These are phyloP conservation scores for Crassisporium funariophilum DNA, from an alignment of 768 basidiomycete genomes.

Conservation along the genomic window DNA sequence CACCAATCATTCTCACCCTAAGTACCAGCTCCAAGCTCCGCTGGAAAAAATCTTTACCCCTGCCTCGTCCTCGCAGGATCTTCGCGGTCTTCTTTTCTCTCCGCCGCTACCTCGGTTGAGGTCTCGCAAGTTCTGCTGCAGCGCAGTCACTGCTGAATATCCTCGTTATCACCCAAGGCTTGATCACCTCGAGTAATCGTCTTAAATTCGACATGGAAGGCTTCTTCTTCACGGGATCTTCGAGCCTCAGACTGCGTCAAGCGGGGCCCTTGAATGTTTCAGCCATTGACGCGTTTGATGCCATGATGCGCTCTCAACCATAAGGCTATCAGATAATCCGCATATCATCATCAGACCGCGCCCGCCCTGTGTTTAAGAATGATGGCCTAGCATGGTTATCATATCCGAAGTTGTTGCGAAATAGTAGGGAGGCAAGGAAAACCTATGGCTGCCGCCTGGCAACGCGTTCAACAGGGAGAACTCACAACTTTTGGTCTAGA, in stretches of 20 bases:
- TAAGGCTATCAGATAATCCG: slow-evolving; percentile 10
- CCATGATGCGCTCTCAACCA: slow-evolving; percentile 9
- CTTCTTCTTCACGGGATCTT: too few species aligned
- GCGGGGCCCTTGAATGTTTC: not conserved
- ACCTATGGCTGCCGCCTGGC: too few species aligned
- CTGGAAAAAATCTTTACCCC: slow-evolving; percentile 6
- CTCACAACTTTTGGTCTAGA: too few species aligned
- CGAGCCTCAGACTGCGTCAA: not conserved
- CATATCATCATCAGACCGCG: slow-evolving; percentile 6
- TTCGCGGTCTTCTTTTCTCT: slow-evolving; percentile 10
- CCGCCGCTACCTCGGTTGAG: slow-evolving; percentile 16
- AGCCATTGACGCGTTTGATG: slow-evolving; percentile 7
- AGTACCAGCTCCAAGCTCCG: not conserved
- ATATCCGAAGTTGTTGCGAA: too few species aligned
- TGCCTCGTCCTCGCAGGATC: slow-evolving; percentile 15
- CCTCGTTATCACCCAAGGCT: not conserved
- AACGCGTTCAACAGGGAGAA: too few species aligned
- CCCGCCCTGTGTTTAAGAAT: not conserved
- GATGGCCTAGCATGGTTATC: slow-evolving; percentile 4
- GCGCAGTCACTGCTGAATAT: slow-evolving; percentile 1
- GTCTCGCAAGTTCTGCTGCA: not conserved
- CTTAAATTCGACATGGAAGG: too few species aligned
- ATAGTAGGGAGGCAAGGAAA: too few species aligned
- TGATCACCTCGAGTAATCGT: not conserved
- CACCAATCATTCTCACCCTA: slow-evolving; percentile 10